Evolutionary conservation across 768 basidiomycete species (phyloP), one percentile per base, ranked within the genome.

Genomic region (Leccinum variicolor): DNA sequence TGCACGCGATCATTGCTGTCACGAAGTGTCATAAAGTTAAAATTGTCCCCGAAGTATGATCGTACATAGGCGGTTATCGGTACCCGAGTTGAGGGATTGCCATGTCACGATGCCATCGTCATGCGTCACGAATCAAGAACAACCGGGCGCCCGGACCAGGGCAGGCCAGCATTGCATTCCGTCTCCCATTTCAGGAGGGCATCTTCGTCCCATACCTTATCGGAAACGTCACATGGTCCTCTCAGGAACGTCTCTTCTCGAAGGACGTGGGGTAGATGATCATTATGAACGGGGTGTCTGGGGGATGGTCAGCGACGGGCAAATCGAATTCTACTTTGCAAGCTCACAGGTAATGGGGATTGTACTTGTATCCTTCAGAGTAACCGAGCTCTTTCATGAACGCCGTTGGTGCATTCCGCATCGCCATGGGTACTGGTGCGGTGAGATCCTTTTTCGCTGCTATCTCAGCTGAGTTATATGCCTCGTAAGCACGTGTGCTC

Each of bases 401-500:
- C 19, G 61, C 62, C 3, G 90, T 91, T 3, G 90, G 90, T 9
- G 90, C 89, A 70, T 94, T 93, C 29, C 92, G 81, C 63, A 92
- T 79, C 36, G 79, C 76, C 56, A 90, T 64, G 1, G 92, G 92
- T 1, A 94, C 89, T 4, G 84, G 79, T 50, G 81, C 65, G 11
- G 81, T 74, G 56, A 73, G 69, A 67, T 82, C 83, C 56, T 64
- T 63, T 66, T 80, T 80, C 6, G 84, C 87, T 2, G 83, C 83
- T 49, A 67, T 81, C 68, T 86, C 87, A 1, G 89, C 89, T 31
- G 79, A 75, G 23, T 81, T 82, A 72, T 92, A 94, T 0, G 85
- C 92, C 53, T 85, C 84, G 65, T 94, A 94, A 4, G 87, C 73
- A 21, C 92, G 82, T 0, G 89, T 91, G 29, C 85, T 88, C 71